Evolutionary conservation across 345 rosid genomes (phyloP).

Genomic region (Alliaria petiolata): DNA sequence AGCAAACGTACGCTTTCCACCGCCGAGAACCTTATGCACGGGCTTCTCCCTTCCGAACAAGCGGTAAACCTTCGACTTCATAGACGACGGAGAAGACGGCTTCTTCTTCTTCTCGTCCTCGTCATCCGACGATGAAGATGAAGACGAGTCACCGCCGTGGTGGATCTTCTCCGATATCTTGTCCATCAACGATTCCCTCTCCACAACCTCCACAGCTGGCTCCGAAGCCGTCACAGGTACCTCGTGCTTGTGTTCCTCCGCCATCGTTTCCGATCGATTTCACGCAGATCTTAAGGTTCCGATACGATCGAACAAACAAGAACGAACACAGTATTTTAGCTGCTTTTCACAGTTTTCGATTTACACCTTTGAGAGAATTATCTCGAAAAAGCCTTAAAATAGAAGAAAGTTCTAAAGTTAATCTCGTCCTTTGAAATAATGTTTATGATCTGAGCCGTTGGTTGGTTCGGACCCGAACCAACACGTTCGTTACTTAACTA

Average conservation of each 20-base stretch:
- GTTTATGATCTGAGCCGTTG: background rate
- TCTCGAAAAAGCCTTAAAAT: conserved; percentile 25
- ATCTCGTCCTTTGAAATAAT: conserved; percentile 12
- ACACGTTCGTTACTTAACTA: conserved; percentile 15
- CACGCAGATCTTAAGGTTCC: conserved; percentile 3
- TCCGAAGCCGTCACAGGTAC: conserved; percentile 17
- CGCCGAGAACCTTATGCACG: conserved; percentile 37
- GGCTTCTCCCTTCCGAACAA: conserved; percentile 66
- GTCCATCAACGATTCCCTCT: conserved; percentile 34
- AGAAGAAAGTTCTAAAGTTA: background rate
- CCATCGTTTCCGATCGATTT: conserved; percentile 18
- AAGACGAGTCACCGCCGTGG: conserved; percentile 23
- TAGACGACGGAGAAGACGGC: conserved; percentile 19
- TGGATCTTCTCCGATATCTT: conserved; percentile 41
- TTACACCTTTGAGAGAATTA: conserved; percentile 9
- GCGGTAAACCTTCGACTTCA: conserved; percentile 46
- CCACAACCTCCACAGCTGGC: conserved; percentile 31
- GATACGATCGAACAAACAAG: background rate
- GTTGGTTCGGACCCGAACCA: conserved; percentile 27
- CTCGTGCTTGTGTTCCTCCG: conserved; percentile 32
- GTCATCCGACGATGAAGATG: conserved; percentile 27
- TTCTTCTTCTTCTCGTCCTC: conserved; percentile 27
- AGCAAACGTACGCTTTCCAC: conserved; percentile 35
- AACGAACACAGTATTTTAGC: conserved; percentile 6
- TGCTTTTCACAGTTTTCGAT: conserved; percentile 8